Evolutionary conservation across 176 grass and related monocot genomes (phyloP).

Genomic region (Themeda triandra): DNA sequence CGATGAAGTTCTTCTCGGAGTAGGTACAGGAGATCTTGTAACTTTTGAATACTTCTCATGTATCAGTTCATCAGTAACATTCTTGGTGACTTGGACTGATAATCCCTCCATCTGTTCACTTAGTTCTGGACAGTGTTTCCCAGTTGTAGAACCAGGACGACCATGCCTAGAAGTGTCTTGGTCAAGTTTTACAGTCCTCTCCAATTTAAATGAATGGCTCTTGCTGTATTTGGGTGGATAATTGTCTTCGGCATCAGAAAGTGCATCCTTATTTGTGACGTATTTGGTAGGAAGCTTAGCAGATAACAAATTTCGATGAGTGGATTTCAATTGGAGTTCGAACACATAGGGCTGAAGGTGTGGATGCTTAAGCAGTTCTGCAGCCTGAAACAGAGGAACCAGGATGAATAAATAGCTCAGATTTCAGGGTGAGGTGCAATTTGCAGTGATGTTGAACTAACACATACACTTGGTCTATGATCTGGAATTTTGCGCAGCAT

Average conservation of each 20-base stretch:
- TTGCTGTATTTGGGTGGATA: slow-evolving; percentile 51
- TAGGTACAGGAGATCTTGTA: slow-evolving; percentile 42
- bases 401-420: neutral
- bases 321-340: slow-evolving; percentile 56
- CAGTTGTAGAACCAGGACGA: slow-evolving; percentile 35
- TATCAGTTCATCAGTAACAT: slow-evolving; percentile 40
- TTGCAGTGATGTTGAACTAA: neutral
- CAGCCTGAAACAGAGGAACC: slow-evolving; percentile 51
- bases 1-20: slow-evolving; percentile 50
- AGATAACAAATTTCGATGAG: slow-evolving; percentile 32
- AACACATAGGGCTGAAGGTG: slow-evolving; percentile 75
- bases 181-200: slow-evolving; percentile 49
- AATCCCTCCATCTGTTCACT: slow-evolving; percentile 40
- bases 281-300: slow-evolving; percentile 25
- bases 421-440: neutral
- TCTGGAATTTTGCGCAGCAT: slow-evolving; percentile 89
- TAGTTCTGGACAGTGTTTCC: slow-evolving; percentile 48
- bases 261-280: slow-evolving; percentile 25
- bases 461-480: slow-evolving; percentile 90
- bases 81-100: slow-evolving; percentile 41
- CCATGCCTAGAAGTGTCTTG: slow-evolving; percentile 23
- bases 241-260: slow-evolving; percentile 53
- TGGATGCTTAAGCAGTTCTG: slow-evolving; percentile 74
- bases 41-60: slow-evolving; percentile 38
- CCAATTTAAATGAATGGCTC: slow-evolving; percentile 53